Evolutionary conservation across 2,329 filamentous ascomycete species (phyloP), one percentile per base, ranked within the genome.

Genomic region (Alternaria solani): DNA sequence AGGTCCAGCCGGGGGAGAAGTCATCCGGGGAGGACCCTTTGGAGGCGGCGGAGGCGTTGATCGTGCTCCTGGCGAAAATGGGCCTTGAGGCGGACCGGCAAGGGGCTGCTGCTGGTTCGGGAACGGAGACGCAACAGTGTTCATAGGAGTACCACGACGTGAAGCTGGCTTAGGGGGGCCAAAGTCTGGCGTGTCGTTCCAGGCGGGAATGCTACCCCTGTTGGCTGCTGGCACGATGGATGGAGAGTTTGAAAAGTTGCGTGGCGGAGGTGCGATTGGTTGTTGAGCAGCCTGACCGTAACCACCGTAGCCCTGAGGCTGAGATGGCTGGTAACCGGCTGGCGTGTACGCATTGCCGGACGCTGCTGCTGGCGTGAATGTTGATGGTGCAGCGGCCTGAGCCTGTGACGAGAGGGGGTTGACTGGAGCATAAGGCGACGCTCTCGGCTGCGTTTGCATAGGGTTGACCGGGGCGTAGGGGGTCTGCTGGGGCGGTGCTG

Each of bases 131-230:
- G 85, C 87, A 51, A 93, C 88, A 3, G 90, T 83, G 52, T 88
- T 86, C 43, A 88, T 82, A 56, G 94, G 93, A 1, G 94, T 97
- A 46, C 85, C 85, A 74, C 90, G 88, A 67, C 94, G 88, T 23
- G 89, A 86, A 14, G 87, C 86, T n/a, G 90, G 85, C 55, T 81
- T 94, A 92, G 46, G 87, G 6, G 67, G 85, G 46, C 81, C 76
- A 67, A 98, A 88, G 57, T 97, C 86, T 1, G 95, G 95, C 52
- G 96, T 90, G 78, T 99, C 95, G 70, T 99, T 99, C 95, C 95
- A 99, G 69, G 91, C 91, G 28, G 89, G 87, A 64, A 89, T 89
- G 65, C 91, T 90, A 73, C 89, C 89, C 58, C 87, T 83, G 72
- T 88, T 88, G 9, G 91, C 87, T 18, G 92, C 88, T 23, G 93